Evolutionary conservation across 495 filamentous ascomycete species (phyloP).

Genomic region (Aspergillus haitiensis): DNA sequence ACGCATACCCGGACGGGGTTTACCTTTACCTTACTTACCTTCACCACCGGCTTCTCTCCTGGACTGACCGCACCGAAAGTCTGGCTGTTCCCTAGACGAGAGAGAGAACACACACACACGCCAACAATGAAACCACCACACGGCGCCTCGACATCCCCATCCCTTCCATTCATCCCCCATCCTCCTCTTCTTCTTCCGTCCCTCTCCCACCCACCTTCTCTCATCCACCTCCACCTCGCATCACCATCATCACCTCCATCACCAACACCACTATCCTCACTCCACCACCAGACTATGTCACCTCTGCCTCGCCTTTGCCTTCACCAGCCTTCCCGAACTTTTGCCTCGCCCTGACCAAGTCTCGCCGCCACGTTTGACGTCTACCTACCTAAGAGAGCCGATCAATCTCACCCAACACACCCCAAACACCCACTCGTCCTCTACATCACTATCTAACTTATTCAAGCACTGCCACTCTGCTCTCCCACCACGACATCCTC

Average conservation of each 20-base stretch:
- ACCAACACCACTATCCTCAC: conserved; percentile 19
- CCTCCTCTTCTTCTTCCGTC: conserved; percentile 24
- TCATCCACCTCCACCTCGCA: conserved; percentile 16
- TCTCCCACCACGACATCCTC: conserved; percentile 1
- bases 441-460: conserved; percentile 25
- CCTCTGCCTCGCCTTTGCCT: conserved; percentile 25
- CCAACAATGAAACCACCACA: conserved; percentile 35
- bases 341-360: conserved; percentile 30
- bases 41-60: conserved; percentile 24
- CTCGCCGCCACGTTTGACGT: conserved; percentile 23
- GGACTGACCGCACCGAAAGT: conserved; percentile 28
- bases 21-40: conserved; percentile 2
- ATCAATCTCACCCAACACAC: conserved; percentile 18
- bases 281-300: conserved; percentile 35
- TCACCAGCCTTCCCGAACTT: conserved; percentile 26
- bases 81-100: conserved; percentile 30
- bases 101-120: conserved; percentile 26
- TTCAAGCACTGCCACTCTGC: conserved; percentile 18
- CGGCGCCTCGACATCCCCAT: conserved; percentile 28
- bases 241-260: conserved; percentile 24
- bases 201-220: conserved; percentile 23
- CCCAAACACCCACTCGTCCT: conserved; percentile 15
- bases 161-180: conserved; percentile 31
- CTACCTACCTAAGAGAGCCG: conserved; percentile 7
- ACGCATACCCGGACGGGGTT: background rate